Percentiles rank a stretch among this genome's conserved stretches.
phyloP scores from a whole-genome alignment of 2,329 filamentous ascomycete species.

The Talaromyces rugulosus region DNA sequence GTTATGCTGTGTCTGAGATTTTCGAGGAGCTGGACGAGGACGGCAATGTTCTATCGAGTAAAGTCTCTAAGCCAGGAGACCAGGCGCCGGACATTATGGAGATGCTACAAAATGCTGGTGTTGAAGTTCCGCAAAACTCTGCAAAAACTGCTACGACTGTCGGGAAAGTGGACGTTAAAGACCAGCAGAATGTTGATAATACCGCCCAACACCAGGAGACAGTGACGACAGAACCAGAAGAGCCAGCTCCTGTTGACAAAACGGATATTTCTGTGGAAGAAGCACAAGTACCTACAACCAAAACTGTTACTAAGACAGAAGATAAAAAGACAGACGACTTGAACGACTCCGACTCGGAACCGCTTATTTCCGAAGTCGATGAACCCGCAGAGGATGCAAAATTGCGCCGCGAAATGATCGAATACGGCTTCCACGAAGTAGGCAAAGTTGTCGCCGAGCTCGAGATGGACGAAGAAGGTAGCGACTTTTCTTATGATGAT shows the following conservation, averaged over 20 bases:
- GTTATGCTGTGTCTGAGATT: constrained; percentile 81
- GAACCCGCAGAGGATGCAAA: constrained; percentile 78
- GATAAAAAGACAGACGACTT: constrained; percentile 14
- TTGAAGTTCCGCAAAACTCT: constrained; percentile 26
- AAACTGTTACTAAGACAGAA: not conserved
- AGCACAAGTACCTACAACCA: not conserved
- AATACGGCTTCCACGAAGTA: constrained; percentile 83
- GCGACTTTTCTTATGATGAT: constrained; percentile 47
- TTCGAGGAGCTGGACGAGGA: constrained; percentile 88
- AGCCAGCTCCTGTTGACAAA: not conserved
- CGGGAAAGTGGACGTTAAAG: not conserved
- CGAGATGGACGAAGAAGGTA: constrained; percentile 66
- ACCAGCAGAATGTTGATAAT: not conserved
- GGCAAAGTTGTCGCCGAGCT: constrained; percentile 90
- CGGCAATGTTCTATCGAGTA: constrained; percentile 72
- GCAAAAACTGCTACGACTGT: not conserved
- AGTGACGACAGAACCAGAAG: not conserved
- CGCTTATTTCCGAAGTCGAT: constrained; percentile 62
- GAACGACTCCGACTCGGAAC: constrained; percentile 19
- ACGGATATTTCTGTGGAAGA: not conserved
- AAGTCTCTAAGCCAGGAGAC: constrained; percentile 63
- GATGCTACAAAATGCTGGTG: constrained; percentile 71
- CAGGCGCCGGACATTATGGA: constrained; percentile 65
- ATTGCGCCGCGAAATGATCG: constrained; percentile 80
- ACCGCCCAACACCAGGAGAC: not conserved